Conservation (phyloP, 2,329 filamentous ascomycete genomes). For the Mollisiaceae sp. region DNA sequence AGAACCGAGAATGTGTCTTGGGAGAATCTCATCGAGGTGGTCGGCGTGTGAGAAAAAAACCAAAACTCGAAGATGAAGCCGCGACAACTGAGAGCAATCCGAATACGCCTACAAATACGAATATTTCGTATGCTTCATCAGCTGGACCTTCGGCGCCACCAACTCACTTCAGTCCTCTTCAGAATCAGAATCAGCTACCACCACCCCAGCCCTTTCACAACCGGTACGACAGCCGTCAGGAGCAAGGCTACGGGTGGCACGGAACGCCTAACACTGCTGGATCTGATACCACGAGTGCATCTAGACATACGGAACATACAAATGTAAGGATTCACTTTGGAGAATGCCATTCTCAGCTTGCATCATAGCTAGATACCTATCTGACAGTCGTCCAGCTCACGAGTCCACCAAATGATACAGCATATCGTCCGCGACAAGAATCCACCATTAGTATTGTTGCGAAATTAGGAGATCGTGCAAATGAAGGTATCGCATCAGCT, state of each 20-base stretch:
- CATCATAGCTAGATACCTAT: no score
- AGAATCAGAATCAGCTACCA: constrained; percentile 16
- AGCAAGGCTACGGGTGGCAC: constrained; percentile 28
- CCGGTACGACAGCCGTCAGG: constrained; percentile 29
- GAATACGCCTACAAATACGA: constrained; percentile 13
- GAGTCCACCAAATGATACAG: constrained; percentile 24
- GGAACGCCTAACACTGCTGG: constrained; percentile 23
- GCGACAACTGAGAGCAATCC: constrained; percentile 10
- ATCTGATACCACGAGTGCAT: constrained; percentile 28
- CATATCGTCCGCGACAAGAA: constrained; percentile 28
- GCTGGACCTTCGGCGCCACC: constrained; percentile 4
- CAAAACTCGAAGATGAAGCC: constrained; percentile 33
- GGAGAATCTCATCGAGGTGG: constrained; percentile 43
- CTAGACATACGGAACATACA: constrained; percentile 33
- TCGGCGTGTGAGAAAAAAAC: constrained; percentile 41
- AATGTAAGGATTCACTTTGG: constrained; percentile 24
- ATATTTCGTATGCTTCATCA: constrained; percentile 18
- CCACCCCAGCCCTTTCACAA: constrained; percentile 29
- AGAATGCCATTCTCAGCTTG: neutral
- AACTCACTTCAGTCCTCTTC: constrained; percentile 24
- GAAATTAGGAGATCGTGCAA: constrained; percentile 24
- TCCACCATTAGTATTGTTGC: constrained; percentile 28
- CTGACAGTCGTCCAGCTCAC: constrained; percentile 28
- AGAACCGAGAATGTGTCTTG: constrained; percentile 41
- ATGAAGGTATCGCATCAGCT: constrained; percentile 40